These are phyloP conservation scores for Euryodendron excelsum DNA, from an alignment of 148 eudicot genomes.

Conservation along the genomic window DNA sequence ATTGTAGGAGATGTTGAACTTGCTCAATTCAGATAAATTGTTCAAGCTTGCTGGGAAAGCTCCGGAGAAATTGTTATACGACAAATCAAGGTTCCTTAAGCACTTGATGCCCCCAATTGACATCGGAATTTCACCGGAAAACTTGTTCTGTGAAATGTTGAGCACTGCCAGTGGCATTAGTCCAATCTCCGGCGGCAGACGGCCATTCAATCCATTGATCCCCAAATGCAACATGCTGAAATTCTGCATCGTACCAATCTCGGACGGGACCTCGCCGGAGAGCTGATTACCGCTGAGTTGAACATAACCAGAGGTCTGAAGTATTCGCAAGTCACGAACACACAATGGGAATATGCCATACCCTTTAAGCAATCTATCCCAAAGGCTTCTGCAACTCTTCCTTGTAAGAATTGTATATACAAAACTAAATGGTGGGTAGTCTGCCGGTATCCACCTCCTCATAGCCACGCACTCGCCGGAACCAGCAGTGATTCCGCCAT, in stretches of 20 bases:
- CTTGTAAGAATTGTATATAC: conserved; percentile 68
- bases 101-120: conserved; percentile 63
- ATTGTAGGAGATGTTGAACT: conserved; percentile 85
- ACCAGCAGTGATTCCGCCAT: conserved; percentile 34
- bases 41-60: conserved; percentile 61
- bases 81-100: conserved; percentile 75
- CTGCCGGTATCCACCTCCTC: conserved; percentile 95
- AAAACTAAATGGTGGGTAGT: conserved; percentile 93
- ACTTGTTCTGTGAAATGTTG: conserved; percentile 58
- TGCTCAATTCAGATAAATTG: conserved; percentile 56
- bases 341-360: conserved; percentile 76
- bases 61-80: conserved; percentile 88
- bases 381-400: conserved; percentile 67
- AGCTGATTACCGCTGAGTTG: conserved; percentile 70
- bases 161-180: conserved; percentile 58
- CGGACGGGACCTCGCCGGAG: conserved; percentile 63
- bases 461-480: conserved; percentile 81
- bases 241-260: conserved; percentile 70
- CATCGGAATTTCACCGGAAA: conserved; percentile 62
- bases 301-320: conserved; percentile 65
- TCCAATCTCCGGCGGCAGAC: conserved; percentile 59
- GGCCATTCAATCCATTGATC: conserved; percentile 51
- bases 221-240: conserved; percentile 83
- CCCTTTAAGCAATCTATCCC: conserved; percentile 79
- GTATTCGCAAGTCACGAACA: conserved; percentile 44